phyloP scores from a whole-genome alignment of 1,139 yeast species.

The Geotrichum phurueaensis region DNA sequence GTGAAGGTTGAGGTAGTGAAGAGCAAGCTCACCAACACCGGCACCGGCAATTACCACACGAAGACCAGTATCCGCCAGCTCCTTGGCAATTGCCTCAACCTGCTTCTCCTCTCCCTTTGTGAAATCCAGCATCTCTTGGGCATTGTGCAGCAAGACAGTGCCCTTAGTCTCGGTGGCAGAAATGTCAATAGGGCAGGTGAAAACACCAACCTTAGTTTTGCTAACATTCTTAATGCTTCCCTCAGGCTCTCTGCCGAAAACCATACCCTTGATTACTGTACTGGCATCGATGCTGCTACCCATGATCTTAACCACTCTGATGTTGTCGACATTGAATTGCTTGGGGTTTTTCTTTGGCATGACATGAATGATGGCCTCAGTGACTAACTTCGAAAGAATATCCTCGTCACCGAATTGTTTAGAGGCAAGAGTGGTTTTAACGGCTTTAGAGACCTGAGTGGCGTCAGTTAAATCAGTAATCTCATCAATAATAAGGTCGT shows the following conservation, averaged over 20 bases:
- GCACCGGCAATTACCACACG: conserved; percentile 89
- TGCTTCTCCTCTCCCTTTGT: conserved; percentile 95
- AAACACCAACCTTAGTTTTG: conserved; percentile 83
- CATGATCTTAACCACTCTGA: conserved; percentile 94
- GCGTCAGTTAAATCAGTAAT: conserved; percentile 54
- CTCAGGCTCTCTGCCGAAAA: conserved; percentile 94
- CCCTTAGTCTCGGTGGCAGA: conserved; percentile 96
- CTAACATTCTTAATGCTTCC: conserved; percentile 67
- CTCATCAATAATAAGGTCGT: conserved; percentile 55
- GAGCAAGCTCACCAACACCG: conserved; percentile 84
- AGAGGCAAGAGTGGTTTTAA: conserved; percentile 84
- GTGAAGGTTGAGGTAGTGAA: conserved; percentile 85
- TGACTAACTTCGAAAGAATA: conserved; percentile 66
- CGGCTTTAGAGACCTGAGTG: conserved; percentile 61
- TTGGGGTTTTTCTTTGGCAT: conserved; percentile 56
- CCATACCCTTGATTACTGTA: conserved; percentile 92
- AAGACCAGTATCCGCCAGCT: conserved; percentile 77
- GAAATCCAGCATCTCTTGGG: conserved; percentile 93
- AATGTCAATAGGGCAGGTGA: conserved; percentile 89
- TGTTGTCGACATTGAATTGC: conserved; percentile 79
- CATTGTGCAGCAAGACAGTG: conserved; percentile 89
- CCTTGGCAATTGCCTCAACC: conserved; percentile 79
- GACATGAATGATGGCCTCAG: conserved; percentile 77
- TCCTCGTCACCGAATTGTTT: conserved; percentile 91
- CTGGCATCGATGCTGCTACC: conserved; percentile 75